Evolutionary conservation across 805 yeast genomes (phyloP), one percentile per base, ranked within the genome.

Genomic region (Spathaspora boniae): DNA sequence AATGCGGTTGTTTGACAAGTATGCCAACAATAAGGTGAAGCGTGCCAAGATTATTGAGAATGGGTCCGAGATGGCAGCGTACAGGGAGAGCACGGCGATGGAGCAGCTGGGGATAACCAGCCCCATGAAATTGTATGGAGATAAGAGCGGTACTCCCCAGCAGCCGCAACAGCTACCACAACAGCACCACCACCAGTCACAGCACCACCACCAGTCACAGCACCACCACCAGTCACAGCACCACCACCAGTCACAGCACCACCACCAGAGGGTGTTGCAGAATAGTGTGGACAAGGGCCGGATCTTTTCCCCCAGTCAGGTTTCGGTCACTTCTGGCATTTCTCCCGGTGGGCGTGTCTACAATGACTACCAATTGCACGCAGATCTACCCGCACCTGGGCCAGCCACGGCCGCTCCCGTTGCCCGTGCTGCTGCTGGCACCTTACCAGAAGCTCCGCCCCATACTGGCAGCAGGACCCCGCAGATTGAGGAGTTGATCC

Each of bases 1-100:
- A 23, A 43, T 52, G 39, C 59, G 57, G 29, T 46, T 67, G 14
- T 66, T 64, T 37, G 71, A 67, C 31, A 66, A 65, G 43, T 58
- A 62, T 42, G 72, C 72, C 24, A 53, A 63, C 43, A 68, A 65
- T 42, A 65, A 64, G 37, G 53, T 58, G 36, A 67, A 65, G 44
- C 51, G 72, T 31, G 72, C 69, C 3, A 46, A 54, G 37, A 56
- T 62, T 14, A 65, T 67, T 33, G 69, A 62, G 35, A 55, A 56
- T 34, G 62, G 65, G n/a, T 52, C 58, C 18, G 57, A 53, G 33
- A 51, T 60, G 26, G 71, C 68, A 8, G 68, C 64, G 42, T 51
- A 53, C 47, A 65, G 61, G 36, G 73, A 67, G 35, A 50, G 45
- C 28, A 53, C 51, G 35, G 38, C 40, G 14, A 34, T 32, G 19